Evolutionary conservation across 2,329 filamentous ascomycete genomes (phyloP).

Genomic region (Ascochyta clinopodiicola): DNA sequence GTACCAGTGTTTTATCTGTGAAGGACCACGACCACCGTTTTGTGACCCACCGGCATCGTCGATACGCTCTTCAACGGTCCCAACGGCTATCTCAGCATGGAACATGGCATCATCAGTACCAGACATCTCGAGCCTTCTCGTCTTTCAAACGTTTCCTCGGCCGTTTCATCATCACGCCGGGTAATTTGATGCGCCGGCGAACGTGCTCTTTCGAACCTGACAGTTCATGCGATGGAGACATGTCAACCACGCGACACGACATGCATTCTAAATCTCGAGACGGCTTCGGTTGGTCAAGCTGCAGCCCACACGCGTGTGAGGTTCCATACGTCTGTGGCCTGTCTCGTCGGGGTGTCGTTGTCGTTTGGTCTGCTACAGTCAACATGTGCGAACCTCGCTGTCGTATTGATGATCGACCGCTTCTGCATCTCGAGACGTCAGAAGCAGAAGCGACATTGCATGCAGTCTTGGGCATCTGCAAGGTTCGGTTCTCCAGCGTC

Average conservation of each 20-base stretch:
- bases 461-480: neutral
- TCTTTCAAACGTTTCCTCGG: constrained; percentile 10
- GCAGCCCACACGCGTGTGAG: constrained; percentile 14
- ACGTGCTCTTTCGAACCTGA: constrained; percentile 10
- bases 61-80: neutral
- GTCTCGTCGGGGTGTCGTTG: constrained; percentile 5
- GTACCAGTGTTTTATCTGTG: neutral
- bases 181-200: constrained; percentile 8
- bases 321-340: constrained; percentile 1
- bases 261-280: constrained; percentile 13
- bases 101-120: constrained; percentile 8
- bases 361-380: constrained; percentile 6
- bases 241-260: constrained; percentile 16
- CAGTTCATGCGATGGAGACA: constrained; percentile 15
- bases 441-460: neutral
- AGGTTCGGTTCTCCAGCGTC: neutral
- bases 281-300: constrained; percentile 6
- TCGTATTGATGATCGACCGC: neutral
- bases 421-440: neutral
- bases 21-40: constrained; percentile 1
- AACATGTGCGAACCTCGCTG: neutral
- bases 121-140: constrained; percentile 3
- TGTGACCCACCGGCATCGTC: constrained; percentile 8
- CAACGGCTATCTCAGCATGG: constrained; percentile 12
- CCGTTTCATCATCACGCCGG: constrained; percentile 17